phyloP scores from a whole-genome alignment of 768 basidiomycete species.

The Cystofilobasidium macerans region DNA sequence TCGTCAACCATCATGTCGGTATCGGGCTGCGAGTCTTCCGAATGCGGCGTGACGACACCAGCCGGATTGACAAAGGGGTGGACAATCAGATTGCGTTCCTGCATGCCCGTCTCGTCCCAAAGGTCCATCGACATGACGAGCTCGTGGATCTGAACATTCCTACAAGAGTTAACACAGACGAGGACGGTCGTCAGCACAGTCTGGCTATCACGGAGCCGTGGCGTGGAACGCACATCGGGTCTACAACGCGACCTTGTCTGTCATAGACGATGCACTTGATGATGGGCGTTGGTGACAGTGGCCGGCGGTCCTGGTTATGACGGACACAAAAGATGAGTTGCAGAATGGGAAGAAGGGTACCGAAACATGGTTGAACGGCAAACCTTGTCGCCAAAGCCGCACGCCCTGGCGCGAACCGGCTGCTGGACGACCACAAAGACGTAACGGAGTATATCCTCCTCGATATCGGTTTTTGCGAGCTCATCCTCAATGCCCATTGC shows the following conservation, averaged over 20 bases:
- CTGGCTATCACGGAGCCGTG: no score
- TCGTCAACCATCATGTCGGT: constrained; percentile 9
- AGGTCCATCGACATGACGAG: constrained; percentile 87
- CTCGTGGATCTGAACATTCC: constrained; percentile 75
- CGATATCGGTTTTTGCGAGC: constrained; percentile 1
- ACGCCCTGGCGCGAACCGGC: neutral
- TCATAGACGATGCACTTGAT: constrained; percentile 16
- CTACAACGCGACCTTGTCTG: neutral
- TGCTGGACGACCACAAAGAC: neutral
- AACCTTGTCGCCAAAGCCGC: constrained; percentile 5
- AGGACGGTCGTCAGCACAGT: no score
- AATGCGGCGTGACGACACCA: constrained; percentile 9
- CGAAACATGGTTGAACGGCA: neutral
- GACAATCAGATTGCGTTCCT: constrained; percentile 78
- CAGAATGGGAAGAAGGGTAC: no score
- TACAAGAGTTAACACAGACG: constrained; percentile 40
- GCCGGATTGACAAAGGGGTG: constrained; percentile 58
- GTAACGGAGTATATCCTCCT: neutral
- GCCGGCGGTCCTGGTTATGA: neutral
- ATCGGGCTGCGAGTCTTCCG: constrained; percentile 17
- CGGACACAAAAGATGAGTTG: neutral
- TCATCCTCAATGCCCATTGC: constrained; percentile 2
- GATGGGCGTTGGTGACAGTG: constrained; percentile 11
- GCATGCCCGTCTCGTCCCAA: constrained; percentile 70
- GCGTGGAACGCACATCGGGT: neutral